Evolutionary conservation across 2,329 filamentous ascomycete species (phyloP).

Genomic region (Fusarium devonianum): DNA sequence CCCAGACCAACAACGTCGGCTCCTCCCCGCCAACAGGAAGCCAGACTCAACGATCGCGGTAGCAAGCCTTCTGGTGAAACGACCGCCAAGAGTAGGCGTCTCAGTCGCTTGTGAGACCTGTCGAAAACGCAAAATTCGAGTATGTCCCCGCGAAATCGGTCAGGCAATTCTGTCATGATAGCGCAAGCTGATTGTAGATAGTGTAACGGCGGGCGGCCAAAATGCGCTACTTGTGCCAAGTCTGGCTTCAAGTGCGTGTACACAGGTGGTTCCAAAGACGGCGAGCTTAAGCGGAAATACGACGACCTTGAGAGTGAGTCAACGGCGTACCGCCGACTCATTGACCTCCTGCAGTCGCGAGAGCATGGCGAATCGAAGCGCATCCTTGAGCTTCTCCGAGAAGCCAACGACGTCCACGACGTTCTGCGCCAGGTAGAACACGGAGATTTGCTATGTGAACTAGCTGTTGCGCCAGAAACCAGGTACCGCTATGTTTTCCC

Average conservation of each 20-base stretch:
- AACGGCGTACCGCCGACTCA: background rate
- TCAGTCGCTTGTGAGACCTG: slow-evolving; percentile 10
- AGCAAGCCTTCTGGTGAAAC: background rate
- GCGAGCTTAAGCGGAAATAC: background rate
- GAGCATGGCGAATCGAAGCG: background rate
- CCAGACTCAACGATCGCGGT: background rate
- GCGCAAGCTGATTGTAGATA: background rate
- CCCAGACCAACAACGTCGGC: background rate
- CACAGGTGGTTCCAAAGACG: background rate
- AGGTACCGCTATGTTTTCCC: background rate
- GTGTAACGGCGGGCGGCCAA: slow-evolving; percentile 12
- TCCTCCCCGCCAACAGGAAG: slow-evolving; percentile 3
- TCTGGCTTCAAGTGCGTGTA: background rate
- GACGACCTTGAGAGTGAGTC: background rate
- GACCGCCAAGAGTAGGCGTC: background rate
- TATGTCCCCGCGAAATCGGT: accelerated
- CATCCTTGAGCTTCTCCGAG: slow-evolving; percentile 11
- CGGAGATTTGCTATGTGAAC: slow-evolving; percentile 10
- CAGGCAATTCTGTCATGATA: background rate
- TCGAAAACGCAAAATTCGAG: slow-evolving; percentile 7
- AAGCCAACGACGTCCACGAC: background rate
- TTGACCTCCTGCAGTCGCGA: background rate
- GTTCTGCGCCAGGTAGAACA: slow-evolving; percentile 16
- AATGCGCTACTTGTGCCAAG: background rate
- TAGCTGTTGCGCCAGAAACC: background rate